Base-by-base conservation (phyloP, 1,139 yeast genomes). In the Arxiozyma slooffiae region DNA sequence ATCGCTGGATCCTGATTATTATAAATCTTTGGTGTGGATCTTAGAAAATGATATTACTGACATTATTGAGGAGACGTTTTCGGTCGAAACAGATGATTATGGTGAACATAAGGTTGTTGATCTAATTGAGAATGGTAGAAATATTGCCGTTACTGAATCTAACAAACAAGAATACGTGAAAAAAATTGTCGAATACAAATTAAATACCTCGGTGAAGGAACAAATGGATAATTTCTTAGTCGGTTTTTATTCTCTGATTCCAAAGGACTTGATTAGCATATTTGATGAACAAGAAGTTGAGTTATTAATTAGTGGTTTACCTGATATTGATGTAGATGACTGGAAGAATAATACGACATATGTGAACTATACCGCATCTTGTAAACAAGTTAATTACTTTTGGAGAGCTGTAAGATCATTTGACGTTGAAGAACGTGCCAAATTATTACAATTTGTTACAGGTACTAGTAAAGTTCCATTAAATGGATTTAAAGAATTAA, bases 371-470 rank as follows among this genome's bases (percentile, higher is more conserved):
- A 79, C 90, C 0, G 78, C 94, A 1, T 78, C 88, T 1, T 86
- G 96, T 3, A 81, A 86, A 41, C 97, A 90, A 64, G 83, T 94
- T 53, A 90, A 85, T 64, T 92, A 97, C 89, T 94, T 92, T 71
- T 94, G 99, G 99, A 77, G 97, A 64, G 97, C 97, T 1, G 97
- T 94, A 17, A 81, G 89, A 61, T 87, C 97, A 1, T 92, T 92
- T 69, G 97, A 89, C 63, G 80, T 80, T 42, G 98, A 92, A 67
- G 97, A 92, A 64, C 77, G 96, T 50, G 99, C 98, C 20, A 89
- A 90, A 63, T 71, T 94, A 56, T 72, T 94, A 53, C 99, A 94
- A 64, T 94, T 92, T 74, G 94, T 95, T 1, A 94, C 99, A 0
- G 99, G 99, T 55, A 92, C 99, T 0, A 84, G 95, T 52, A 90